phyloP scores from a whole-genome alignment of 805 yeast genomes.

The Teunomyces funiuensis region DNA sequence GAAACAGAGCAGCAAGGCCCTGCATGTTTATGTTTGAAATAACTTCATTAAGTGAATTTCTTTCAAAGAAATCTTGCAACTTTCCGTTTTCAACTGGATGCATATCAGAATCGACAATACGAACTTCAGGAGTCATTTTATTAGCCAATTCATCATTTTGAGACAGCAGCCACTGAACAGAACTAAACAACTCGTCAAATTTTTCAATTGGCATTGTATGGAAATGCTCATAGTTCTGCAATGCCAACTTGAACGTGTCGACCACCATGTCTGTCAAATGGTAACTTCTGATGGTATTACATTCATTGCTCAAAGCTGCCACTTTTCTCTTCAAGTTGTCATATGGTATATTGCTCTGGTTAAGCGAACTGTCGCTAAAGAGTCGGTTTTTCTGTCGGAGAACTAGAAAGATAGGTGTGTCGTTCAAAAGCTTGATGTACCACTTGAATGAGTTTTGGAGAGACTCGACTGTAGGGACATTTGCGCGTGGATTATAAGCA shows the following conservation, averaged over 20 bases:
- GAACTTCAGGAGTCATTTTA: not conserved
- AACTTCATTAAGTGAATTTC: slow-evolving; percentile 3
- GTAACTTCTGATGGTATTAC: slow-evolving; percentile 23
- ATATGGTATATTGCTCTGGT: slow-evolving; percentile 22
- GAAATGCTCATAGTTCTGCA: slow-evolving; percentile 3
- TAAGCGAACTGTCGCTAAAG: slow-evolving; percentile 24
- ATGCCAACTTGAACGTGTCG: slow-evolving; percentile 32
- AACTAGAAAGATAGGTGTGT: slow-evolving; percentile 31
- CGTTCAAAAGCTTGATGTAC: slow-evolving; percentile 26
- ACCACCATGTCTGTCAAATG: slow-evolving; percentile 30
- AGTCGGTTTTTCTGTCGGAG: slow-evolving; percentile 28
- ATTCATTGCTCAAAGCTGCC: slow-evolving; percentile 8
- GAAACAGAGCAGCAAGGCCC: slow-evolving; percentile 18
- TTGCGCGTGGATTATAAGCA: slow-evolving; percentile 19
- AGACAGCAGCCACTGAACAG: not conserved
- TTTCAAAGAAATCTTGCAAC: not conserved
- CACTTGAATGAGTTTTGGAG: slow-evolving; percentile 25
- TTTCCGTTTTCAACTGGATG: not conserved
- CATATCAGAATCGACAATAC: not conserved
- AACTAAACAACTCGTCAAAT: not conserved
- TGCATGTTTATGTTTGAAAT: slow-evolving; percentile 5
- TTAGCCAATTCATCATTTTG: not conserved
- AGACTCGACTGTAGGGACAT: slow-evolving; percentile 12
- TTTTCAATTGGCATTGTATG: not conserved
- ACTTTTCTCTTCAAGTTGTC: slow-evolving; percentile 14